phyloP scores from a whole-genome alignment of 306 rosid species.

The Begonia fuchsioides region DNA sequence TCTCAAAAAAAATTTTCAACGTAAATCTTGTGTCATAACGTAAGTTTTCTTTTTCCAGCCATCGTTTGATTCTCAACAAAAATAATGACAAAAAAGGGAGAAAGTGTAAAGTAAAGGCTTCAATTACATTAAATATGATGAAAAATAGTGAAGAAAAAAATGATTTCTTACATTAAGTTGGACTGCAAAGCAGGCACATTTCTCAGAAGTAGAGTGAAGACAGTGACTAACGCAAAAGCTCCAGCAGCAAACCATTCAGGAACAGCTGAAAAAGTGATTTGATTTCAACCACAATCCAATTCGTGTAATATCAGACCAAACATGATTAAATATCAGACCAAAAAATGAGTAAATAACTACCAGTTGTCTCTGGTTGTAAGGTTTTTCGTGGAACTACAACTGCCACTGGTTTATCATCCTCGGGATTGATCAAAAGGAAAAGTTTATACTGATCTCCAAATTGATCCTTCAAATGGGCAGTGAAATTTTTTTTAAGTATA shows the following conservation, averaged over 20 bases:
- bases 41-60: too few species aligned
- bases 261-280: slow-evolving; percentile 41
- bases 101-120: too few species aligned
- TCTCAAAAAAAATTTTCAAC: too few species aligned
- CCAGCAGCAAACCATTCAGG: slow-evolving; percentile 98
- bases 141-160: not conserved
- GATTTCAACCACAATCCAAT: slow-evolving; percentile 1
- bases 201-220: slow-evolving; percentile 75
- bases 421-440: slow-evolving; percentile 84
- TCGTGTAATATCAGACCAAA: slow-evolving; percentile 1
- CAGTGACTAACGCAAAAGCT: slow-evolving; percentile 84
- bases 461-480: slow-evolving; percentile 35
- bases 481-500: slow-evolving; percentile 2
- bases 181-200: slow-evolving; percentile 64
- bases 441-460: slow-evolving; percentile 77
- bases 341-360: slow-evolving; percentile 23
- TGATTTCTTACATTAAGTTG: slow-evolving; percentile 52
- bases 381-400: slow-evolving; percentile 82
- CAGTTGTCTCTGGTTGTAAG: slow-evolving; percentile 86
- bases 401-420: slow-evolving; percentile 94
- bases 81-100: too few species aligned
- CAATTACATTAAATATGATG: too few species aligned
- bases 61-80: too few species aligned
- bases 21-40: too few species aligned
- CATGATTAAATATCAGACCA: slow-evolving; percentile 7